Evolutionary conservation across 1,284 basidiomycete species (phyloP), one percentile per base, ranked within the genome.

Genomic region (Ganoderma multipileum): DNA sequence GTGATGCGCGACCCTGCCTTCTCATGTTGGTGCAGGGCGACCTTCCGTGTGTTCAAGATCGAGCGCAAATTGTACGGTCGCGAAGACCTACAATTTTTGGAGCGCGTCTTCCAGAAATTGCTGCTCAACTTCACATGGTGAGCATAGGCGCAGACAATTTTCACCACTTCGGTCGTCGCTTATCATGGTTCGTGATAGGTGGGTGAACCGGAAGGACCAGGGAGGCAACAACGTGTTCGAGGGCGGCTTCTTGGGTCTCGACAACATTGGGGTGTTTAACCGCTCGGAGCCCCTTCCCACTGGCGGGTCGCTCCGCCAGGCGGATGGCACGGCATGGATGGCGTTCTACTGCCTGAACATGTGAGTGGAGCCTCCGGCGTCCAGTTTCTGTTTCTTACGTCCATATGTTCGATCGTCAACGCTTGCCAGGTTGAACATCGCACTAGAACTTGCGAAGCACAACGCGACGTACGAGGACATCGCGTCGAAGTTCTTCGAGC

Each of bases 251-350:
- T 87, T 99, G 61, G 97, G 97, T 58, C 85, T 99, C 59, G 97
- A 99, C 84, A 99, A 99, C 79, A 99, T 99, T 71, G 96, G 97
- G 23, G 90, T 95, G 8, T 99, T 99, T 87, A 99, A 99, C 83
- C 93, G 97, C 64, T 98, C 96, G 3, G 97, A 99, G 81, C 95
- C 95, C 28, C 82, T 99, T 52, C 97, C 97, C 6, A 98, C 96
- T 1, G 97, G 97, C 61, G 96, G 96, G 12, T 87, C 81, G 16
- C 85, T 99, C 66, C 95, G 97, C 65, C 97, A 99, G 82, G 96
- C 97, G 9, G 97, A 99, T 80, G 97, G 97, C 20, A 99, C 97
- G 6, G 95, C 96, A 0, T 99, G 97, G 97, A 99, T 99, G 97
- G 97, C 95, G 36, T 99, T 99, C 84, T 99, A 97, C 80, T 95